Evolutionary conservation across 352 stramenopile genomes (phyloP).

Genomic region (Thalassiosira livingstoniorum): DNA sequence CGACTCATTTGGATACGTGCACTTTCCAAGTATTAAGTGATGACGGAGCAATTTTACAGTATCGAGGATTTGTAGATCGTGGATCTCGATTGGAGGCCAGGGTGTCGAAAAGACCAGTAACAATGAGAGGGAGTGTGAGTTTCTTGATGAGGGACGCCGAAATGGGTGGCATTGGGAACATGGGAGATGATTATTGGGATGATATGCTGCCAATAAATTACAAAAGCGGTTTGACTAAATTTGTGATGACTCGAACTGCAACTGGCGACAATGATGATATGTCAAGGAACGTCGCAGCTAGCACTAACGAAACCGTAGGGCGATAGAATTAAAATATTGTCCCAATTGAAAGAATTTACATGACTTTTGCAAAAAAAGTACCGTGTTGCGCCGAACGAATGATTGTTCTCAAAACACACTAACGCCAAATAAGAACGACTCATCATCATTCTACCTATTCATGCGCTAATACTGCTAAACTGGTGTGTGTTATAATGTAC

Average conservation of each 20-base stretch:
- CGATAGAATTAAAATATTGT: too few relatives aligned
- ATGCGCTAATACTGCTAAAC: too few relatives aligned
- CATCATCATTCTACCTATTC: too few relatives aligned
- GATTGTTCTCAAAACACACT: too few relatives aligned
- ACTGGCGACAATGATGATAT: slow-evolving; percentile 32
- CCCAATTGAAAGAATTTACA: too few relatives aligned
- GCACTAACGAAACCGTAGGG: too few relatives aligned
- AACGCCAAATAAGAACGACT: too few relatives aligned
- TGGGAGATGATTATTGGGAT: slow-evolving; percentile 69
- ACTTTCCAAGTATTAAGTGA: slow-evolving; percentile 85
- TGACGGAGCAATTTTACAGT: slow-evolving; percentile 82
- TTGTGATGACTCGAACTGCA: slow-evolving; percentile 81
- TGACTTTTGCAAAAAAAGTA: too few relatives aligned
- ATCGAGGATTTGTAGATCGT: slow-evolving; percentile 84
- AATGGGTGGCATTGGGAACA: neutral
- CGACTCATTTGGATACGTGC: slow-evolving; percentile 86
- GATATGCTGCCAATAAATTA: slow-evolving; percentile 86
- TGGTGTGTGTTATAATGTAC: too few relatives aligned
- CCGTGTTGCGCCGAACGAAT: too few relatives aligned
- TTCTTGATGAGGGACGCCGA: slow-evolving; percentile 84
- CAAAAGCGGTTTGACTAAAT: slow-evolving; percentile 80
- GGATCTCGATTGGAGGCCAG: slow-evolving; percentile 81
- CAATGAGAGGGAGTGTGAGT: slow-evolving; percentile 78
- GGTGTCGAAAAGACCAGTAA: slow-evolving; percentile 78
- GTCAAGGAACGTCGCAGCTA: too few relatives aligned